Percentiles rank a stretch among this genome's conserved stretches.
Evolutionary conservation across 164 flowering plant species (phyloP).

Genomic region (Dillenia turbinata): DNA sequence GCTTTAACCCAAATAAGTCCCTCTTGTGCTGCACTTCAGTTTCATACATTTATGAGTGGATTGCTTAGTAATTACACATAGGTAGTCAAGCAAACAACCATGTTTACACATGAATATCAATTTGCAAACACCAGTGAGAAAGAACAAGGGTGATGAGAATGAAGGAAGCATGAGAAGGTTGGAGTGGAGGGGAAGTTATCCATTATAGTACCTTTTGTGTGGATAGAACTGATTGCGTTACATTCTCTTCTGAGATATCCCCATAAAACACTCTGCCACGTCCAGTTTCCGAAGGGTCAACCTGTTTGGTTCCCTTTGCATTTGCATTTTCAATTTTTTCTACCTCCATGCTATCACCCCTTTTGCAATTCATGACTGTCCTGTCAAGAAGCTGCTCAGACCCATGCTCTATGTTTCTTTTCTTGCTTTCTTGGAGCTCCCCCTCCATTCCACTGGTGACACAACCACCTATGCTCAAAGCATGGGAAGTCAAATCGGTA

Average conservation of each 20-base stretch:
- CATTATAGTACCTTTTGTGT: conserved; percentile 19
- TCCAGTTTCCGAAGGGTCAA: neutral
- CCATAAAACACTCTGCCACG: neutral
- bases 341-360: conserved; percentile 2
- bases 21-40: no score
- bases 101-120: neutral
- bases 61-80: neutral
- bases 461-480: neutral
- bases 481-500: conserved; percentile 1
- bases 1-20: no score
- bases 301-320: conserved; percentile 5
- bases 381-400: neutral
- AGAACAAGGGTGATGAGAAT: neutral
- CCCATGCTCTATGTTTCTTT: neutral
- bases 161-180: neutral
- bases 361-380: conserved; percentile 1
- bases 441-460: neutral
- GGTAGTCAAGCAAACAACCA: neutral
- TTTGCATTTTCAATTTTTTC: conserved; percentile 1
- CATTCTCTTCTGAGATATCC: conserved; percentile 10
- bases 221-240: conserved; percentile 13
- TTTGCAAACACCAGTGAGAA: neutral
- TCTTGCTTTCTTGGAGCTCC: conserved; percentile 1
- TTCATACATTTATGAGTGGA: no score
- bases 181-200: neutral